These are phyloP conservation scores for Phytophthora fragariaefolia DNA, from an alignment of 352 stramenopile species.

Conservation along the genomic window DNA sequence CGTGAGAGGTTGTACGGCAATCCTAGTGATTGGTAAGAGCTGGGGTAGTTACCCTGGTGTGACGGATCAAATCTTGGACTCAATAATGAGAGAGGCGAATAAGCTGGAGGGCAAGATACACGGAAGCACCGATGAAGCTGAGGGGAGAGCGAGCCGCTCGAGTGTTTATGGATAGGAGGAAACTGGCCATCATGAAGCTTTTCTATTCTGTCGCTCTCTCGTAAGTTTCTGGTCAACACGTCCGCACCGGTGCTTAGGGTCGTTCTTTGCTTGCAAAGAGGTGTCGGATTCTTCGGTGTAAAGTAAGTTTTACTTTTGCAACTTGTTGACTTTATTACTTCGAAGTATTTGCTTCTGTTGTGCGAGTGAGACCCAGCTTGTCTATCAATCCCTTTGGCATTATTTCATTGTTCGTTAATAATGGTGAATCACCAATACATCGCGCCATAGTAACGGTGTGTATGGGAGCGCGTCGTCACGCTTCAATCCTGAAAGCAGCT, in stretches of 20 bases:
- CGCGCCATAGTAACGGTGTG: too few relatives aligned
- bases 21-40: slow-evolving; percentile 18
- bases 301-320: slow-evolving; percentile 39
- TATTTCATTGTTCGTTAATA: too few relatives aligned
- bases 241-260: slow-evolving; percentile 9
- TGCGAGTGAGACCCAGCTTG: too few relatives aligned
- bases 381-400: too few relatives aligned
- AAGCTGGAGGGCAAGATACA: slow-evolving; percentile 24
- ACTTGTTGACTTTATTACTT: slow-evolving; percentile 24
- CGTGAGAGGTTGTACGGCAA: slow-evolving; percentile 23
- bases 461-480: too few relatives aligned
- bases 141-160: slow-evolving; percentile 10
- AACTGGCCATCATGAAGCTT: slow-evolving; percentile 8
- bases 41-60: slow-evolving; percentile 19
- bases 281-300: slow-evolving; percentile 36
- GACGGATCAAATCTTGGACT: slow-evolving; percentile 21
- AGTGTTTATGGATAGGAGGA: slow-evolving; percentile 34
- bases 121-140: slow-evolving; percentile 9
- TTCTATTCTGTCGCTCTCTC: slow-evolving; percentile 21
- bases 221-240: background rate
- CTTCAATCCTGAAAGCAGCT: too few relatives aligned
- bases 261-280: slow-evolving; percentile 25
- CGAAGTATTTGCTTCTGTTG: too few relatives aligned
- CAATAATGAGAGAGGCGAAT: slow-evolving; percentile 1
- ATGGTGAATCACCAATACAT: too few relatives aligned